A percentile compares a stretch with the other conserved stretches of the same genome.
Evolutionary conservation across 768 basidiomycete genomes (phyloP).

Genomic region (Kwoniella newhampshirensis): DNA sequence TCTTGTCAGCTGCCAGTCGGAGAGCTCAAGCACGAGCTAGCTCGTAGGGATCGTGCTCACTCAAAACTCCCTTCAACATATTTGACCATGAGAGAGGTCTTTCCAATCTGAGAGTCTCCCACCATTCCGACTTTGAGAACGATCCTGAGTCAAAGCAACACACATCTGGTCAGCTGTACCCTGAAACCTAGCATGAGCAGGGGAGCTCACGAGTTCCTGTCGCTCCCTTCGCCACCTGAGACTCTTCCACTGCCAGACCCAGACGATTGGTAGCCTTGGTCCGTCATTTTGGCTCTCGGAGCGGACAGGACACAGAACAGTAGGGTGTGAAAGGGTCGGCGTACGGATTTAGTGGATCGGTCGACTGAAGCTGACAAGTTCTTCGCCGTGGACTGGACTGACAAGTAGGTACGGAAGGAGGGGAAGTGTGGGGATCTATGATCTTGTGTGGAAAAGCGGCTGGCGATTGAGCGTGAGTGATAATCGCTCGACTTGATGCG

Average conservation of each 20-base stretch:
- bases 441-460: no score
- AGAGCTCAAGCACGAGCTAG: background rate
- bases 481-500: no score
- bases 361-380: no score
- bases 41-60: conserved; percentile 45
- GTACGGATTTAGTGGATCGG: no score
- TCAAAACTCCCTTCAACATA: conserved; percentile 99
- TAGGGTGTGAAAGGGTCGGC: no score
- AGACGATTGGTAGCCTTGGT: conserved; percentile 47
- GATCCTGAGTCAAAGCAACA: conserved; percentile 56
- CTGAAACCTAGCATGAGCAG: background rate
- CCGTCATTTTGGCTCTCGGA: conserved; percentile 22
- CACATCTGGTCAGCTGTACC: background rate
- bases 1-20: conserved; percentile 6
- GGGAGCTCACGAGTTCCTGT: conserved; percentile 38
- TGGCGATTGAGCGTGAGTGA: no score
- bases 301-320: no score
- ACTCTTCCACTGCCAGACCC: conserved; percentile 47
- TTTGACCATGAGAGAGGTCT: conserved; percentile 99
- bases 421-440: no score
- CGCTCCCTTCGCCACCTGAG: conserved; percentile 45
- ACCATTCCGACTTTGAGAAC: conserved; percentile 99
- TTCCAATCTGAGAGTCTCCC: conserved; percentile 98
- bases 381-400: no score
- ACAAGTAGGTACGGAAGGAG: no score